Evolutionary conservation across 148 eudicot genomes (phyloP), one percentile per base, ranked within the genome.

Genomic region (Bassia scoparia): DNA sequence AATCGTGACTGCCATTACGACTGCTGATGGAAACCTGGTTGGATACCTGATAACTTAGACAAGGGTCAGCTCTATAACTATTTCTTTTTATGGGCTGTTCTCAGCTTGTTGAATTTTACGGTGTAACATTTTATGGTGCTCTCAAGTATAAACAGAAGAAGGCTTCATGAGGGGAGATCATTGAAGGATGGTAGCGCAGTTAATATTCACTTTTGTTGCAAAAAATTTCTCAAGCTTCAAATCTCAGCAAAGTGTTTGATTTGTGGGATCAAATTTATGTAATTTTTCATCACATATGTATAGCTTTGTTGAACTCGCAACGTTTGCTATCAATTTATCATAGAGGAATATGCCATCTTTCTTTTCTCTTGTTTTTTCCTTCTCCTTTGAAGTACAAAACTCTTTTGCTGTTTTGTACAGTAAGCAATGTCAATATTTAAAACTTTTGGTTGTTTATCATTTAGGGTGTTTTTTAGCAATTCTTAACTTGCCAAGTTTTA

Each of bases 31-130:
- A 64, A 35, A 33, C 24, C 78, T 1, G 90, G 90, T 15, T 87
- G 90, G 87, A 83, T 87, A 37, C 84, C 90, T 6, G 84, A 87
- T 54, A 80, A 85, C 44, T 67, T 87, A 60, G 85, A 87, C 55
- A 63, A 70, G 50, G 90, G 90, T 12, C 85, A 78, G 38, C 79
- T 87, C 6, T 86, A 87, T 72, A 79, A 80, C 41, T 87, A 79
- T 73, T 87, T 79, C 68, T 76, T 75, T 82, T 77, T 85, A 9
- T 73, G 81, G 74, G 85, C 80, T 23, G 79, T 72, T 30, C 76
- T 87, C 34, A 75, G 86, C 73, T 61, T 83, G 50, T 13, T 85
- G 71, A 85, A 87, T 70, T 27, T 87, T 69, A 46, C 79, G 24
- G 77, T 79, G 26, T 87, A n/a, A 81, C 69, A 30, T 77, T 26